Conservation (phyloP, 2,329 filamentous ascomycete species). For the Diaporthe eres region DNA sequence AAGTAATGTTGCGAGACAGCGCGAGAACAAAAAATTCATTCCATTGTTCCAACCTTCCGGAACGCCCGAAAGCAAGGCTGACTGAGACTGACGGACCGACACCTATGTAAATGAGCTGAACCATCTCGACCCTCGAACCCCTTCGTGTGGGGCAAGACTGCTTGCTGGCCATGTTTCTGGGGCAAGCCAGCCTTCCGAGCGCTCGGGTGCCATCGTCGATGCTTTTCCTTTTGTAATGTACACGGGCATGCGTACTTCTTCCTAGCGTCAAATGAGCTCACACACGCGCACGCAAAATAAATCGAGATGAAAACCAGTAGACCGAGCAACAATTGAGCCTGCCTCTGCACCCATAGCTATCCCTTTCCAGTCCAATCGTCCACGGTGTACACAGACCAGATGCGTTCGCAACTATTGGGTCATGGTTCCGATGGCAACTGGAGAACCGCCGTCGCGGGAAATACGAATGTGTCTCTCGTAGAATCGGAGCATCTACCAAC, state of each 20-base stretch:
- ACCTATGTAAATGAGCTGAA: background rate
- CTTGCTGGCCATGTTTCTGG: background rate
- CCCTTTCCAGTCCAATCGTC: background rate
- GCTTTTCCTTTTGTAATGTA: conserved; percentile 8
- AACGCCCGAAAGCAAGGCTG: background rate
- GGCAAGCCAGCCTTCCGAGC: background rate
- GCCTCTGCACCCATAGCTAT: background rate
- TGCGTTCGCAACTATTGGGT: conserved; percentile 5
- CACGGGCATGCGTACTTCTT: background rate
- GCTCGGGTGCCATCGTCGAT: background rate
- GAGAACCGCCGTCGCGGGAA: conserved; percentile 42
- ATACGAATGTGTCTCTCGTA: conserved; percentile 70
- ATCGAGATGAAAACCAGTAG: background rate
- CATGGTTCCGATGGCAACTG: conserved; percentile 35
- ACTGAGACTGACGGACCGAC: background rate
- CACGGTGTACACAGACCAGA: too few species aligned
- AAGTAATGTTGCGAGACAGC: background rate
- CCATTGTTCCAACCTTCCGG: background rate
- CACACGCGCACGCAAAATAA: background rate
- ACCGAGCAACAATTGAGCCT: background rate
- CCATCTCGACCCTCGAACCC: background rate
- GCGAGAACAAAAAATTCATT: background rate
- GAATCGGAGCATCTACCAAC: conserved; percentile 68
- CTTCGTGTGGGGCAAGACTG: background rate
- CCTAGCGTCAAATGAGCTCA: background rate